Conservation (phyloP, 108 stramenopile genomes). For the Bacterosira constricta region DNA sequence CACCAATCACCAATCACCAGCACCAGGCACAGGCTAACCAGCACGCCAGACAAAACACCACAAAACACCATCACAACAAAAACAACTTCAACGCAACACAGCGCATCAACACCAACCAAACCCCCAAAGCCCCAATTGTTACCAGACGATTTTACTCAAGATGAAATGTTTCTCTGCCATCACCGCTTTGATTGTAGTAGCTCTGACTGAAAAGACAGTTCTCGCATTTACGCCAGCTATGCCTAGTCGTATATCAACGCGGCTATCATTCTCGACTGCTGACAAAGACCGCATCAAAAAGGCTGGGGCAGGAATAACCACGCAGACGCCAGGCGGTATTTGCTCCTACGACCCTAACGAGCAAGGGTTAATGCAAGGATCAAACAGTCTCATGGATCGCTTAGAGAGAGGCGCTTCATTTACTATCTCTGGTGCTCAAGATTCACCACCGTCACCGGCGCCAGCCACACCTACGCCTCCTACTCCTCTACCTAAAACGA, state of each 20-base stretch:
- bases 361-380: constrained; percentile 50
- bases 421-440: background rate
- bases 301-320: constrained; percentile 40
- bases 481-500: background rate
- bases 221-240: background rate
- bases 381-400: constrained; percentile 25
- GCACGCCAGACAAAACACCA: too few relatives aligned
- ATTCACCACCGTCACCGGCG: background rate
- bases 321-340: constrained; percentile 21
- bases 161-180: background rate
- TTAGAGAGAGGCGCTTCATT: constrained; percentile 23
- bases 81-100: too few relatives aligned
- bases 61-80: too few relatives aligned
- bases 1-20: too few relatives aligned
- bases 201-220: background rate
- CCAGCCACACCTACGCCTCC: background rate
- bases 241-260: background rate
- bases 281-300: constrained; percentile 38
- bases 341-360: constrained; percentile 48
- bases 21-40: too few relatives aligned
- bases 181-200: background rate
- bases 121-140: too few relatives aligned
- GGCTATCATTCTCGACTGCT: background rate
- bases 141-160: too few relatives aligned
- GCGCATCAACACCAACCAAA: too few relatives aligned